Percentiles rank a stretch among this genome's conserved stretches.
Conservation (phyloP, 2,329 filamentous ascomycete genomes). For the Curvularia hawaiiensis region DNA sequence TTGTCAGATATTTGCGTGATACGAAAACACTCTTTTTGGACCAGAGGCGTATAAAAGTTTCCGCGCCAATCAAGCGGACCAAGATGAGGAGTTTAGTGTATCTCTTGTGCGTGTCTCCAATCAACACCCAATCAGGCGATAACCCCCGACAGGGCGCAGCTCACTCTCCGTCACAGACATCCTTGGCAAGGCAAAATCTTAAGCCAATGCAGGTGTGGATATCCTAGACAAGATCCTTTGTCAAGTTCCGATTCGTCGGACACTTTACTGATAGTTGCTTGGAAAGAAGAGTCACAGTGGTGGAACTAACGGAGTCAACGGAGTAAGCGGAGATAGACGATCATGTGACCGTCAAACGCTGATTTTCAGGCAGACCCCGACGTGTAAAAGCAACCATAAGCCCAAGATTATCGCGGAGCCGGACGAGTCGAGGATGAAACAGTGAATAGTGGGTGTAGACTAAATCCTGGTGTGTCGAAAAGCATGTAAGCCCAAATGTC, state of each 20-base stretch:
- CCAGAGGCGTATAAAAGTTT: background rate
- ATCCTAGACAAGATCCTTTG: background rate
- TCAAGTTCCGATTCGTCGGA: background rate
- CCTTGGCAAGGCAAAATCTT: background rate
- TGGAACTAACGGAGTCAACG: constrained; percentile 1
- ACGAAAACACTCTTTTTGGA: background rate
- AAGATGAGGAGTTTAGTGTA: background rate
- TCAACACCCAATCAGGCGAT: background rate
- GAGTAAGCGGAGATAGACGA: constrained; percentile 12
- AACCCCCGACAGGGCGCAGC: background rate
- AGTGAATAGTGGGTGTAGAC: background rate
- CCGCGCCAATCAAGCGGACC: background rate
- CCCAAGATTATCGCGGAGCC: background rate
- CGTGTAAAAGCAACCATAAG: background rate
- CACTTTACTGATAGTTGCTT: background rate
- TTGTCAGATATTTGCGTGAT: constrained; percentile 4
- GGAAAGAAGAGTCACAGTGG: background rate
- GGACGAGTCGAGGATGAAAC: constrained; percentile 1
- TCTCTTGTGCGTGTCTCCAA: background rate
- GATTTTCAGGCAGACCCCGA: background rate
- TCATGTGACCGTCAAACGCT: background rate
- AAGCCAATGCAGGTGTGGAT: background rate
- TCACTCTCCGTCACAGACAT: background rate
- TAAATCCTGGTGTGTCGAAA: background rate
- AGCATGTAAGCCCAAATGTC: background rate